These are phyloP conservation scores for Teunomyces gatunensis DNA, from an alignment of 805 yeast genomes.

Conservation along the genomic window DNA sequence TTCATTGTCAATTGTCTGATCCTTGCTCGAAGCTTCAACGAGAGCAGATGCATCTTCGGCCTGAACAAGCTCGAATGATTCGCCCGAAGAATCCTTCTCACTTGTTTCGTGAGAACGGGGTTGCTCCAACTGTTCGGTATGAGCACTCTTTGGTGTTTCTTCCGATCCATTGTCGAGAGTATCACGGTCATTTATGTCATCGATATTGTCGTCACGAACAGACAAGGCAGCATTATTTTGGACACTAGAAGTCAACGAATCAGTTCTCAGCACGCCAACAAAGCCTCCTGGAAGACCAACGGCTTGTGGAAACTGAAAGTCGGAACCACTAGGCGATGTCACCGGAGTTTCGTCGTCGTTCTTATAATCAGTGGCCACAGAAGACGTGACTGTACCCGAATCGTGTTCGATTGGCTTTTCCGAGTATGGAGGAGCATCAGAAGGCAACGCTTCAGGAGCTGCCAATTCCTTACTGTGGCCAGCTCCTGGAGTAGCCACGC, in stretches of 20 bases:
- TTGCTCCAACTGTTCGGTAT: slow-evolving; percentile 2
- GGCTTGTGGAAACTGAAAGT: slow-evolving; percentile 38
- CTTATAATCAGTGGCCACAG: slow-evolving; percentile 28
- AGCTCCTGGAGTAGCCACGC: background rate
- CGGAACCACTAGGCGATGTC: slow-evolving; percentile 49
- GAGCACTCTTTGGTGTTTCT: slow-evolving; percentile 17
- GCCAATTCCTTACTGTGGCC: background rate
- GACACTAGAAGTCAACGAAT: slow-evolving; percentile 84
- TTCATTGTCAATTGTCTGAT: slow-evolving; percentile 37
- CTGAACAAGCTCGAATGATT: slow-evolving; percentile 53
- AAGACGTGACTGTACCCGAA: slow-evolving; percentile 31
- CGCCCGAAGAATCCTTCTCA: slow-evolving; percentile 44
- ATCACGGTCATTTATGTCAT: slow-evolving; percentile 42
- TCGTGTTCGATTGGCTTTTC: slow-evolving; percentile 12
- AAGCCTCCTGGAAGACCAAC: slow-evolving; percentile 45
- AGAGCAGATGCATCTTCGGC: slow-evolving; percentile 43
- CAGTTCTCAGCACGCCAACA: slow-evolving; percentile 58
- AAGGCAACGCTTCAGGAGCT: background rate
- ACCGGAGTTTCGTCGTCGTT: slow-evolving; percentile 44
- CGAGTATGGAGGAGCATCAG: slow-evolving; percentile 5
- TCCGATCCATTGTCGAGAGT: slow-evolving; percentile 29
- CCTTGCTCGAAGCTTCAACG: slow-evolving; percentile 8
- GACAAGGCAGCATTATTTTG: slow-evolving; percentile 90
- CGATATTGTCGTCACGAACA: slow-evolving; percentile 69
- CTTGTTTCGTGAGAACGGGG: slow-evolving; percentile 20